These are phyloP conservation scores for Suillus cothurnatus DNA, from an alignment of 768 basidiomycete genomes.

Conservation along the genomic window DNA sequence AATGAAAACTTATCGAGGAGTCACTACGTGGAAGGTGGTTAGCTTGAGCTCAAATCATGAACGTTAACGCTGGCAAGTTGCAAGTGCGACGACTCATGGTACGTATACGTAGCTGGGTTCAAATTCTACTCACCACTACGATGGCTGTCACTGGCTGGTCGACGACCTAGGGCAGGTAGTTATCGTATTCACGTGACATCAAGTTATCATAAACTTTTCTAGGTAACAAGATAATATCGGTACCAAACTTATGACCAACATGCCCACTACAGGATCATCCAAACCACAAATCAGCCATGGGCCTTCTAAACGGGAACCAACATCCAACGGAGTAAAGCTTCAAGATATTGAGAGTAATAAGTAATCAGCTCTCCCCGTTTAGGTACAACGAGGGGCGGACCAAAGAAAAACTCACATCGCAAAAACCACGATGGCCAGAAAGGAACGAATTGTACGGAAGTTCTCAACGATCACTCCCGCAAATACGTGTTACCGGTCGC, in stretches of 20 bases:
- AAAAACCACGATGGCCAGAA: not conserved
- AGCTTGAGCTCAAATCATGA: not conserved
- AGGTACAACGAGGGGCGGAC: not conserved
- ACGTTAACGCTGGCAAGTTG: not conserved
- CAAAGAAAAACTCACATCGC: conserved; percentile 1
- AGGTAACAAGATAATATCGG: not conserved
- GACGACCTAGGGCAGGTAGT: not conserved
- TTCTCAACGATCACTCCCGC: not conserved
- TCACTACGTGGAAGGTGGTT: not conserved
- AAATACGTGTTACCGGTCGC: conserved; percentile 45
- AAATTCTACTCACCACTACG: not conserved
- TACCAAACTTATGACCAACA: not conserved
- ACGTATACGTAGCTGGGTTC: not conserved
- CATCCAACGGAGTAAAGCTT: not conserved
- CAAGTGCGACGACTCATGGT: not conserved
- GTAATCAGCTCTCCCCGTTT: conserved; percentile 1
- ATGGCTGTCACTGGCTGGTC: not conserved
- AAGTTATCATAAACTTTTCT: not conserved
- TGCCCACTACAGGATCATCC: not conserved
- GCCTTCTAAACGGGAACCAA: not conserved
- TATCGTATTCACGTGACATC: not conserved
- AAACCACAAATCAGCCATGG: not conserved
- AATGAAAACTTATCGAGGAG: not conserved
- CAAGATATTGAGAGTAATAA: conserved; percentile 6
- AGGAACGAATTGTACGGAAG: not conserved